Conservation (phyloP, 75 land plant species). For the Pinus taeda region DNA sequence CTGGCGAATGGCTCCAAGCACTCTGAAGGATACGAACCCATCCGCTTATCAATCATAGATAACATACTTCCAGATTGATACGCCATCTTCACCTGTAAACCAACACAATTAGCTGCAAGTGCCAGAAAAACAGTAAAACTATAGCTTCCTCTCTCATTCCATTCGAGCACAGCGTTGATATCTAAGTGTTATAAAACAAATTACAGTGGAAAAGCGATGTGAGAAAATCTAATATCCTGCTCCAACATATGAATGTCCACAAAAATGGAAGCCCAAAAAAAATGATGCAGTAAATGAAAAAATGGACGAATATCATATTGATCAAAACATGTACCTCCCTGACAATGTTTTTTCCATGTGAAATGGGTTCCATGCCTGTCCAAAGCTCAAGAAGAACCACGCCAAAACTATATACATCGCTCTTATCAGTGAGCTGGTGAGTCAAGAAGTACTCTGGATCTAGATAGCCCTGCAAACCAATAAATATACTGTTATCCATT, state of each 20-base stretch:
- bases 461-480: constrained; percentile 72
- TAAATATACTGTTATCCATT: constrained; percentile 12
- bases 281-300: not conserved
- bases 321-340: constrained; percentile 62
- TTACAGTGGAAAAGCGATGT: not conserved
- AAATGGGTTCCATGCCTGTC: constrained; percentile 89
- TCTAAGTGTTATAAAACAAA: not conserved
- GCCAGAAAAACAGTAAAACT: constrained; percentile 29
- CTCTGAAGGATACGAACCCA: constrained; percentile 64
- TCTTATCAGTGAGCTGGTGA: constrained; percentile 87
- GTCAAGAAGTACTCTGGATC: constrained; percentile 94
- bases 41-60: constrained; percentile 56
- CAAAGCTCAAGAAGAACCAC: constrained; percentile 87
- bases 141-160: not conserved
- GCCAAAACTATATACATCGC: constrained; percentile 98
- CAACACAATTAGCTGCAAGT: not conserved
- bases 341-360: constrained; percentile 86
- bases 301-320: constrained; percentile 12
- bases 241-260: too few species aligned
- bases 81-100: constrained; percentile 55
- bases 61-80: constrained; percentile 47
- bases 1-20: constrained; percentile 50
- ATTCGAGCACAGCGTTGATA: not conserved
- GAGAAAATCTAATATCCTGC: not conserved
- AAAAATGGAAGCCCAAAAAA: not conserved